Base-by-base conservation (phyloP, 2,329 filamentous ascomycete species). In the Sporothrix dimorphospora region DNA sequence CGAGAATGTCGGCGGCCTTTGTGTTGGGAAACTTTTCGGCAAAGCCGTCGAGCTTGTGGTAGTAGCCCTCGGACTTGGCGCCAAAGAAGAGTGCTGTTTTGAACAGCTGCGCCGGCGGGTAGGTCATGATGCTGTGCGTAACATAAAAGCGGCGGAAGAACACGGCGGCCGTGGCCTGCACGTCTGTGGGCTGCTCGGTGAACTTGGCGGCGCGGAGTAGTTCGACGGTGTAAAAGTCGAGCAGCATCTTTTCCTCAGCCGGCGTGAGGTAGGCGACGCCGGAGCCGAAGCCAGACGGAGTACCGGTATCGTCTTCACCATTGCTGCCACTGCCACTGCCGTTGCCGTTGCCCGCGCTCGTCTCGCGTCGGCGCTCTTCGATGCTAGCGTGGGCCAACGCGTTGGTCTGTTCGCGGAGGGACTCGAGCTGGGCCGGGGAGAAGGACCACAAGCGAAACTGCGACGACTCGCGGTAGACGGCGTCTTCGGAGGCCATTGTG, bases 371-470 rank as follows among this genome's bases (percentile, higher is more conserved):
- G 34, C 86, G 85, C 34, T 83, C 81, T 9, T 85, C 81, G 75
- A 89, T 95, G 85, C 82, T 91, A 82, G 79, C 79, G 74, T 80
- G 82, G 2, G 96, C 96, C 67, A 93, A 86, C 11, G 87, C 83
- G 82, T 98, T 98, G 42, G 94, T 97, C 75, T 91, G 91, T 55
- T 86, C 83, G 72, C 96, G 92, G 30, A 95, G 87, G 1, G 90
- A 86, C 66, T 87, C 85, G 4, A 99, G 88, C 51, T 91, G 89
- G 3, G 89, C 82, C 2, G 90, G 88, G 0, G 94, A 93, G 82
- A 95, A 98, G 12, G 94, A 97, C 96, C 96, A 99, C 72, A 97
- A 86, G 57, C 92, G 89, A 80, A 90, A 98, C 81, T 99, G 96
- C 63, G 93, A 95, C 0, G 95, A 97, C 69, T 92, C 88, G 42